Conservation (phyloP, 257 asterid species). For the Fraxinus quadrangulata region DNA sequence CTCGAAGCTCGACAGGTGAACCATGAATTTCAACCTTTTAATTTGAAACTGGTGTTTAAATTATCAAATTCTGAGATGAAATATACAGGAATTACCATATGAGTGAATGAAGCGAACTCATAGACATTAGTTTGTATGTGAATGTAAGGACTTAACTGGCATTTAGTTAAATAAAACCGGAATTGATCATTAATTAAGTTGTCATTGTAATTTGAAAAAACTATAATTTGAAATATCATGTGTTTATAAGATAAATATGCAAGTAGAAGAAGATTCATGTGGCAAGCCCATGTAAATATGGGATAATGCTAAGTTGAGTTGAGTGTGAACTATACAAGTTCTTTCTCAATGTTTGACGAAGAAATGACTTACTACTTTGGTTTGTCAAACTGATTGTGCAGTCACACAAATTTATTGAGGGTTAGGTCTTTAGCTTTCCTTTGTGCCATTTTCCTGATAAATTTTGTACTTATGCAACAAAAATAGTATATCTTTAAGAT, state of each 20-base stretch:
- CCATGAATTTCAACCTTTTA: neutral
- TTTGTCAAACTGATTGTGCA: neutral
- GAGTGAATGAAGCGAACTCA: neutral
- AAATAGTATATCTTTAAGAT: neutral
- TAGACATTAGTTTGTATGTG: neutral
- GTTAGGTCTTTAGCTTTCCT: neutral
- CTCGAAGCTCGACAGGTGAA: slow-evolving; percentile 98
- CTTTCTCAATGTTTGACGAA: neutral
- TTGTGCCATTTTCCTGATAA: neutral
- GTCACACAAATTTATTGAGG: neutral
- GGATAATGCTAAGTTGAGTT: neutral
- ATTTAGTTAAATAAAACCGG: neutral
- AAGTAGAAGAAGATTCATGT: neutral
- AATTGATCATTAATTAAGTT: neutral
- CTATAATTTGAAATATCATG: neutral
- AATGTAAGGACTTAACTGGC: neutral
- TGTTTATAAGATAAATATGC: neutral
- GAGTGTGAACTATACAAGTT: neutral
- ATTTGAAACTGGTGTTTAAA: neutral
- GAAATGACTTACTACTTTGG: neutral
- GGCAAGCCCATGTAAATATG: neutral
- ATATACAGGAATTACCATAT: neutral
- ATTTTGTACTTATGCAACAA: neutral
- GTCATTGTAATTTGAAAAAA: neutral
- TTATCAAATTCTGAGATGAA: slow-evolving; percentile 7